These are phyloP conservation scores for Linnemannia hyalina DNA, from an alignment of 192 early-diverging fungal genomes.

Conservation along the genomic window DNA sequence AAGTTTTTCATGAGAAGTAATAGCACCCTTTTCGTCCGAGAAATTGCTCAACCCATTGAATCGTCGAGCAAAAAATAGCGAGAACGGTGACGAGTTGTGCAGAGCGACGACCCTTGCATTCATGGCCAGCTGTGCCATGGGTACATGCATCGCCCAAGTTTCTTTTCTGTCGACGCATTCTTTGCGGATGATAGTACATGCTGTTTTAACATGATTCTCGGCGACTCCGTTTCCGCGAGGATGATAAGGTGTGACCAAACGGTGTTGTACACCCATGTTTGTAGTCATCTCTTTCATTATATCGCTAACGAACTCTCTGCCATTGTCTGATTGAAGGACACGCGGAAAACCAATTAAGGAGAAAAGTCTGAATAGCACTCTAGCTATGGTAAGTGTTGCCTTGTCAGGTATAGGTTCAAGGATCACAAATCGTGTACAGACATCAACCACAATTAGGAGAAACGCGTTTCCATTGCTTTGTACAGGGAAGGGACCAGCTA, in stretches of 20 bases:
- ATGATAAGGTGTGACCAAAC: conserved; percentile 57
- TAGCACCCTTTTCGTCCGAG: not conserved
- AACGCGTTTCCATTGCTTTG: conserved; percentile 2
- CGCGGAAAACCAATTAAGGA: conserved; percentile 25
- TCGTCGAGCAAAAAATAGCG: conserved; percentile 57
- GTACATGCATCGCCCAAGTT: conserved; percentile 52
- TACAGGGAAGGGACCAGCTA: conserved; percentile 25
- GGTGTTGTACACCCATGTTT: conserved; percentile 33
- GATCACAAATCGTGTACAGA: conserved; percentile 43
- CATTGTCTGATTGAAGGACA: conserved; percentile 51
- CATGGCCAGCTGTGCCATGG: conserved; percentile 51
- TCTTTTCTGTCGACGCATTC: conserved; percentile 18
- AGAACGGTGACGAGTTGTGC: conserved; percentile 53
- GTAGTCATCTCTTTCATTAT: conserved; percentile 27
- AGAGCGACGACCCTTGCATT: conserved; percentile 35
- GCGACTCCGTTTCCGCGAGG: conserved; percentile 62
- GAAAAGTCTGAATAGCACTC: conserved; percentile 28
- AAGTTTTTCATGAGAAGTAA: conserved; percentile 12
- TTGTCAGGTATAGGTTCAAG: conserved; percentile 34
- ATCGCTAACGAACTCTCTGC: conserved; percentile 61
- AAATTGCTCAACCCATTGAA: conserved; percentile 32
- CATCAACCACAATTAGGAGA: conserved; percentile 29
- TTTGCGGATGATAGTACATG: conserved; percentile 40
- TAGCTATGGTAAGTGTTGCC: conserved; percentile 18
- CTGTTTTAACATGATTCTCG: conserved; percentile 52